Evolutionary conservation across 768 basidiomycete species (phyloP).

Genomic region (Fomitopsis serialis): DNA sequence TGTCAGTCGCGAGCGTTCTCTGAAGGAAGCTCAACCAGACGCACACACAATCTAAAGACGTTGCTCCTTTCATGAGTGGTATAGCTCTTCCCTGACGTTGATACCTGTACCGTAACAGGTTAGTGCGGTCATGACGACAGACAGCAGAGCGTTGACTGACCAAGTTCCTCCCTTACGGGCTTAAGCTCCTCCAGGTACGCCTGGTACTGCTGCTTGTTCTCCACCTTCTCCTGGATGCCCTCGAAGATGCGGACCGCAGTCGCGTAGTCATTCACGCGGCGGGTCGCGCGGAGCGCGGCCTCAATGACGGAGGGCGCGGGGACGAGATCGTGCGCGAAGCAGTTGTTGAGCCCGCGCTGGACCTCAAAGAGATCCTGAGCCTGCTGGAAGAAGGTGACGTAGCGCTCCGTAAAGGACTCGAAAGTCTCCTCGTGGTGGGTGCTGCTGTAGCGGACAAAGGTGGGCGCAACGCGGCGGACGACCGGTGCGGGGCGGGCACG

Average conservation of each 20-base stretch:
- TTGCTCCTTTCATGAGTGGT: conserved; percentile 33
- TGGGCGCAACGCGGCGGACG: conserved; percentile 25
- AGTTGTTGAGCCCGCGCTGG: conserved; percentile 98
- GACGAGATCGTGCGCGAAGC: conserved; percentile 97
- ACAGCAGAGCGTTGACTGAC: conserved; percentile 35
- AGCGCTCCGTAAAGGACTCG: conserved; percentile 91
- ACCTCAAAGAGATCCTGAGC: conserved; percentile 98
- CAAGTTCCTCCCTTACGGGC: conserved; percentile 85
- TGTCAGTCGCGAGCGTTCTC: background rate
- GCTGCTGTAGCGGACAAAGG: conserved; percentile 45
- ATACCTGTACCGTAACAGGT: conserved; percentile 37
- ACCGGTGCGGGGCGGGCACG: conserved; percentile 50
- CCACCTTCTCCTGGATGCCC: conserved; percentile 95
- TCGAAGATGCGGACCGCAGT: conserved; percentile 96
- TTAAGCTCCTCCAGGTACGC: conserved; percentile 90
- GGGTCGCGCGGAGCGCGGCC: conserved; percentile 80
- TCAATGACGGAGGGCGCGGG: conserved; percentile 81
- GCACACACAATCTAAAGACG: conserved; percentile 9
- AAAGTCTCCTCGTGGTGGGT: conserved; percentile 87
- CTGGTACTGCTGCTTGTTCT: conserved; percentile 94
- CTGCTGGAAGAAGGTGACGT: conserved; percentile 87
- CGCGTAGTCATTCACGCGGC: conserved; percentile 94
- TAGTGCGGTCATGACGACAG: background rate
- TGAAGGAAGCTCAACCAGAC: background rate
- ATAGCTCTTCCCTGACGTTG: conserved; percentile 59